Evolutionary conservation across 208 protist species (phyloP).

Genomic region (Leishmania amazonensis): DNA sequence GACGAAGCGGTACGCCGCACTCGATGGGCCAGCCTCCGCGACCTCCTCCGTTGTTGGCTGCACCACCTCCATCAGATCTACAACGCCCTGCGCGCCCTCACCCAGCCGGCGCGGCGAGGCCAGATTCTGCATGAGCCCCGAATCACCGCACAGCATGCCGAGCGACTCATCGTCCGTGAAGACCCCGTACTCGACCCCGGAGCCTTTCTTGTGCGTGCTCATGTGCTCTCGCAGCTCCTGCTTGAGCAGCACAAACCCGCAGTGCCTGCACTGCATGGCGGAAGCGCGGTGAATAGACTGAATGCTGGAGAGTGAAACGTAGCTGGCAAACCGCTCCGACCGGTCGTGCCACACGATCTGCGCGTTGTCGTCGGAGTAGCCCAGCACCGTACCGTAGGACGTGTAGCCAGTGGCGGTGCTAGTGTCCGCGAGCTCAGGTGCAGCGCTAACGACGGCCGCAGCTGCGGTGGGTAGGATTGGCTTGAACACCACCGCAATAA

Average conservation of each 20-base stretch:
- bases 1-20: conserved; percentile 30
- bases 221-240: conserved; percentile 63
- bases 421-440: background rate
- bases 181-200: conserved; percentile 48
- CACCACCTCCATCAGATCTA: conserved; percentile 44
- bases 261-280: conserved; percentile 69
- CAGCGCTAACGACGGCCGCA: conserved; percentile 7
- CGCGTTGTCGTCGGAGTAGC: conserved; percentile 72
- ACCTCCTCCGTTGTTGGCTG: conserved; percentile 36
- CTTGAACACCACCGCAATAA: conserved; percentile 50
- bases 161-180: conserved; percentile 50
- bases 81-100: conserved; percentile 70
- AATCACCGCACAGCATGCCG: conserved; percentile 74
- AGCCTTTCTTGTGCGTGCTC: conserved; percentile 57
- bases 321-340: conserved; percentile 61
- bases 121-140: conserved; percentile 54
- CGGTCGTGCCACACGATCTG: conserved; percentile 81
- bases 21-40: conserved; percentile 26
- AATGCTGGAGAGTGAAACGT: conserved; percentile 48
- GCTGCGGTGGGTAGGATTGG: conserved; percentile 14
- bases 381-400: conserved; percentile 69
- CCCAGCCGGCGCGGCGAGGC: conserved; percentile 36
- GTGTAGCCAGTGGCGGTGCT: conserved; percentile 22
- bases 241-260: conserved; percentile 55
- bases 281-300: conserved; percentile 40